Evolutionary conservation across 2,329 filamentous ascomycete species (phyloP), one percentile per base, ranked within the genome.

Genomic region (Aureobasidium sp.): DNA sequence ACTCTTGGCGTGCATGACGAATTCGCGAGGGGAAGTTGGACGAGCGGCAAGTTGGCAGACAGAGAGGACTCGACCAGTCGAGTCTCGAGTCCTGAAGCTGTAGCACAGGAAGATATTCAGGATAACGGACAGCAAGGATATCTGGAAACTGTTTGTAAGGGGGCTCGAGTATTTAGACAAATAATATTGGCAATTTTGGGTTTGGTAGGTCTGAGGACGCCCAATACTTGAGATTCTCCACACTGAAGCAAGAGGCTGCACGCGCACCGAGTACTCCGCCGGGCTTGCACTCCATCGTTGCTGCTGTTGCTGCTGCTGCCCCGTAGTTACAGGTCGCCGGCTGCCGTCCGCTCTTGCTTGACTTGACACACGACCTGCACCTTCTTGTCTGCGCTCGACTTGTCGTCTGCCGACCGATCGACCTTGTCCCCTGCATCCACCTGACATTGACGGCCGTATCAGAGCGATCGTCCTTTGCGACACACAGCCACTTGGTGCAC

Each of bases 1-100:
- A 56, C 37, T 4, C 53, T 44, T 57, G 53, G 53, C 53, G 51
- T 57, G 53, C 53, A 57, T 57, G 53, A 57, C 53, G 53, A 46
- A 32, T 57, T 34, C 53, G 53, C 17, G 53, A 57, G 53, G 53
- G 41, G 53, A 57, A 46, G 53, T 46, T 57, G 26, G 41, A 57
- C 53, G 53, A 57, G 53, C 29, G 39, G 39, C 26, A 55, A 55
- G 51, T 37, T 27, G 50, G 34, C 37, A 37, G 32, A 15, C 52
- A 29, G 36, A 56, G 52, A 32, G 23, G 52, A 44, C 53, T 57
- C 53, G 53, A 46, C 17, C 5, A 7, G 26, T 20, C 26, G 37
- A 32, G 26, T 20, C 15, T 55, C 51, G 37, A 55, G 51, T 42
- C 26, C 10, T 20, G 20, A 32, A 42, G 37, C 20, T 20, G 26